Evolutionary conservation across 2,329 filamentous ascomycete species (phyloP).

Genomic region (Pseudocercospora cruenta): DNA sequence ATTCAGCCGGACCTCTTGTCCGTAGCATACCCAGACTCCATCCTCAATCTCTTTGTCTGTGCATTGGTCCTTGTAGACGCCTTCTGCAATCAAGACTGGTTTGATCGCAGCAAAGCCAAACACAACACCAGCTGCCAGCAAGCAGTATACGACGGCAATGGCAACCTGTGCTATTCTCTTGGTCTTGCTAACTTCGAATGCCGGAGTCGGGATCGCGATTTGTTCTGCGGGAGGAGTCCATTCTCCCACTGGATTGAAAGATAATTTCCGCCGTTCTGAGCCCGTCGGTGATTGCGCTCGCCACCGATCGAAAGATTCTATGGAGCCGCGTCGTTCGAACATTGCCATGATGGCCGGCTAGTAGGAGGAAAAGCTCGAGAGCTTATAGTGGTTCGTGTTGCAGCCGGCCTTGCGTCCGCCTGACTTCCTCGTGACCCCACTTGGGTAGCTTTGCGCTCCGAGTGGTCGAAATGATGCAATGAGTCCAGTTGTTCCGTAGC

Average conservation of each 20-base stretch:
- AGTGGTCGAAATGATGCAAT: constrained; percentile 14
- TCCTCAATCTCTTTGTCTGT: constrained; percentile 55
- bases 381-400: constrained; percentile 7
- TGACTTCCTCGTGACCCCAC: constrained; percentile 17
- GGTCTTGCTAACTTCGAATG: constrained; percentile 59
- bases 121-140: constrained; percentile 76
- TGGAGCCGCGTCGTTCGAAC: constrained; percentile 33
- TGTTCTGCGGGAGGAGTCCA: constrained; percentile 46
- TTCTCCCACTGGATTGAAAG: constrained; percentile 53
- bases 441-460: constrained; percentile 9
- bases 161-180: constrained; percentile 68
- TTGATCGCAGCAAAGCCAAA: constrained; percentile 87
- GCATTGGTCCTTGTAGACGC: constrained; percentile 71
- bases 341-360: constrained; percentile 27
- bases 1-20: constrained; percentile 69
- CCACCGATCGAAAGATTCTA: constrained; percentile 33
- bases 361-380: constrained; percentile 11
- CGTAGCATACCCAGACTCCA: constrained; percentile 58
- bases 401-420: background rate
- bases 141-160: constrained; percentile 70
- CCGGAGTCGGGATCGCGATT: constrained; percentile 48
- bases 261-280: constrained; percentile 52
- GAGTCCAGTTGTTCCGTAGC: constrained; percentile 2
- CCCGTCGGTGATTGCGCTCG: constrained; percentile 38
- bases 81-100: constrained; percentile 73